Conservation (phyloP, 208 protist species). For the Trypanosoma lewisi region DNA sequence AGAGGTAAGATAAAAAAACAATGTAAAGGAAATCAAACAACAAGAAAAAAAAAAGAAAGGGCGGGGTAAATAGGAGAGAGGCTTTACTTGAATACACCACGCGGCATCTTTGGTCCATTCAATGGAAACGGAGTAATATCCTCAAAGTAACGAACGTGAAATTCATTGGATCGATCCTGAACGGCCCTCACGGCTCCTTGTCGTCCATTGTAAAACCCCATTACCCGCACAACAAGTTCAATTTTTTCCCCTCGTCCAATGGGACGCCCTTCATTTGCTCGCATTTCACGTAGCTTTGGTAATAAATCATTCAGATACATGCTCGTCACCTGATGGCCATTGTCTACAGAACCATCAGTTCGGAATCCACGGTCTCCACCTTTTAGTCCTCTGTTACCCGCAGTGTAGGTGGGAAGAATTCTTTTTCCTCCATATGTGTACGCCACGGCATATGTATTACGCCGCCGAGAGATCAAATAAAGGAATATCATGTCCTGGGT, state of each 20-base stretch:
- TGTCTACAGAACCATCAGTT: constrained; percentile 79
- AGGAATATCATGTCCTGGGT: constrained; percentile 79
- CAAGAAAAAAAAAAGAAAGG: not conserved
- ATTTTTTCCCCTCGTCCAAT: constrained; percentile 72
- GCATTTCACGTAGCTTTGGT: constrained; percentile 67
- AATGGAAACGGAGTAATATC: constrained; percentile 90
- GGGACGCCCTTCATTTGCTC: constrained; percentile 47
- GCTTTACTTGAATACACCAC: constrained; percentile 71
- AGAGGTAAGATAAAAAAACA: no score
- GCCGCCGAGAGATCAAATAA: constrained; percentile 79
- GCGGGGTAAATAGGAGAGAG: not conserved
- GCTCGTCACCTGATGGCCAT: constrained; percentile 85
- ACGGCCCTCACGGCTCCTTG: constrained; percentile 87
- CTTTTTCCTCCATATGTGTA: constrained; percentile 85
- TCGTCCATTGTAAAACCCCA: constrained; percentile 90
- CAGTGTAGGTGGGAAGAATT: constrained; percentile 78
- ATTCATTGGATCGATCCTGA: constrained; percentile 75
- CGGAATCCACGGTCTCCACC: constrained; percentile 84
- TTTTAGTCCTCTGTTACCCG: constrained; percentile 85
- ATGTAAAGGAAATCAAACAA: not conserved
- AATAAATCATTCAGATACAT: constrained; percentile 87
- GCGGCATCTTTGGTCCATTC: constrained; percentile 89
- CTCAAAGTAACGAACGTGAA: constrained; percentile 80
- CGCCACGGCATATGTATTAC: constrained; percentile 88
- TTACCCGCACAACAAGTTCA: constrained; percentile 86